Conservation (phyloP, 805 yeast genomes). For the Saccharomycopsis schoenii region DNA sequence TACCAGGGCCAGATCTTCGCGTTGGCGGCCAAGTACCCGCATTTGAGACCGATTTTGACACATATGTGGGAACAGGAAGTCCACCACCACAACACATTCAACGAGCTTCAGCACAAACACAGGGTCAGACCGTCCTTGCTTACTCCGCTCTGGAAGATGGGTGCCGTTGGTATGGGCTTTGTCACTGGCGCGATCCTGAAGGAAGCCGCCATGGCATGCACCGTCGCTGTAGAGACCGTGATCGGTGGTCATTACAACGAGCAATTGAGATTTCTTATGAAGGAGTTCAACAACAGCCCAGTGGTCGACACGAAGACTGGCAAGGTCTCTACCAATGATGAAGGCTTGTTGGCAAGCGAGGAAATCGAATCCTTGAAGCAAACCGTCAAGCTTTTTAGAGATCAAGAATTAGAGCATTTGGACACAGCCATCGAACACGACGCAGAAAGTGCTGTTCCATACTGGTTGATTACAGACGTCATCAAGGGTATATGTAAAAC, state of each 20-base stretch:
- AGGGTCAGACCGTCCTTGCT: slow-evolving; percentile 86
- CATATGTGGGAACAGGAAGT: slow-evolving; percentile 99
- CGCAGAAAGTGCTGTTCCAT: slow-evolving; percentile 89
- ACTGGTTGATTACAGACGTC: slow-evolving; percentile 76
- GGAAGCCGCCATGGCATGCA: slow-evolving; percentile 99
- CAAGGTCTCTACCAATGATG: slow-evolving; percentile 18
- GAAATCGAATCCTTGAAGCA: slow-evolving; percentile 52
- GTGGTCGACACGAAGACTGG: slow-evolving; percentile 1
- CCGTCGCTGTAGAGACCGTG: slow-evolving; percentile 97
- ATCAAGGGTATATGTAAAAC: slow-evolving; percentile 73
- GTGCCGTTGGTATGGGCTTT: slow-evolving; percentile 80
- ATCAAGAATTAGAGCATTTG: slow-evolving; percentile 90
- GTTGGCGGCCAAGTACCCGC: slow-evolving; percentile 59
- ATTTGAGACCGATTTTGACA: slow-evolving; percentile 64
- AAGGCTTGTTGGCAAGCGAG: slow-evolving; percentile 29
- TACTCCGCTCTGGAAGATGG: slow-evolving; percentile 89
- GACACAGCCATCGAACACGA: slow-evolving; percentile 90
- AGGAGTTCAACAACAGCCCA: slow-evolving; percentile 38
- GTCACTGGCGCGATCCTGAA: slow-evolving; percentile 80
- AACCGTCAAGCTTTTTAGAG: slow-evolving; percentile 69
- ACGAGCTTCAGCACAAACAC: slow-evolving; percentile 59
- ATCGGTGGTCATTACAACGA: slow-evolving; percentile 93
- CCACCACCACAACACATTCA: slow-evolving; percentile 81
- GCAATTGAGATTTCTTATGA: slow-evolving; percentile 69
- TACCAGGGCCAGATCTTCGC: slow-evolving; percentile 85